These are phyloP conservation scores for Lichtheimia ornata DNA, from an alignment of 371 early-diverging fungal species.

Conservation along the genomic window DNA sequence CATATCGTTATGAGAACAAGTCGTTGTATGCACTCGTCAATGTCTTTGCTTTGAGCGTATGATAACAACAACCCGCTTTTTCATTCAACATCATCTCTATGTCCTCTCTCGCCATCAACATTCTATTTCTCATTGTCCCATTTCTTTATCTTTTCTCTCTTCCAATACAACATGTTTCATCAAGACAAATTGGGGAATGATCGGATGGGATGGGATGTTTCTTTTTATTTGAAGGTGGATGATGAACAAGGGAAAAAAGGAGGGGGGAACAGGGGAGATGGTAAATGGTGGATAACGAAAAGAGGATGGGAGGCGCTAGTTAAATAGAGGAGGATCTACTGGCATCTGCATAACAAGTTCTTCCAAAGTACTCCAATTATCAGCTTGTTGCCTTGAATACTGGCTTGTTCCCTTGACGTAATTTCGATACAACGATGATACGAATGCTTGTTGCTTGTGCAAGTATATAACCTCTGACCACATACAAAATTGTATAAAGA, in stretches of 20 bases:
- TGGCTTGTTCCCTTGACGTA: conserved; percentile 62
- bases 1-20: conserved; percentile 67
- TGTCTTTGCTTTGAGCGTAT: conserved; percentile 61
- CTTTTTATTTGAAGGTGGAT: too few relatives aligned
- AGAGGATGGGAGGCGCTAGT: conserved; percentile 16
- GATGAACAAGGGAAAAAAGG: too few relatives aligned
- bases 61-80: neutral
- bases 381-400: conserved; percentile 52
- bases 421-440: conserved; percentile 64
- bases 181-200: too few relatives aligned
- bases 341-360: conserved; percentile 48
- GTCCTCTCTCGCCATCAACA: too few relatives aligned
- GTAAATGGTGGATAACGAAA: too few relatives aligned
- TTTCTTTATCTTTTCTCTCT: too few relatives aligned
- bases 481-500: conserved; percentile 44
- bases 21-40: conserved; percentile 71
- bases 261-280: too few relatives aligned
- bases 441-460: conserved; percentile 55
- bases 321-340: conserved; percentile 43
- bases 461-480: conserved; percentile 46
- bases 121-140: too few relatives aligned
- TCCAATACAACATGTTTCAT: too few relatives aligned
- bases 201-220: too few relatives aligned
- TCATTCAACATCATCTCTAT: too few relatives aligned
- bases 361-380: conserved; percentile 66